Conservation (phyloP, 352 stramenopile species). For the Elongisporangium prolatum region DNA sequence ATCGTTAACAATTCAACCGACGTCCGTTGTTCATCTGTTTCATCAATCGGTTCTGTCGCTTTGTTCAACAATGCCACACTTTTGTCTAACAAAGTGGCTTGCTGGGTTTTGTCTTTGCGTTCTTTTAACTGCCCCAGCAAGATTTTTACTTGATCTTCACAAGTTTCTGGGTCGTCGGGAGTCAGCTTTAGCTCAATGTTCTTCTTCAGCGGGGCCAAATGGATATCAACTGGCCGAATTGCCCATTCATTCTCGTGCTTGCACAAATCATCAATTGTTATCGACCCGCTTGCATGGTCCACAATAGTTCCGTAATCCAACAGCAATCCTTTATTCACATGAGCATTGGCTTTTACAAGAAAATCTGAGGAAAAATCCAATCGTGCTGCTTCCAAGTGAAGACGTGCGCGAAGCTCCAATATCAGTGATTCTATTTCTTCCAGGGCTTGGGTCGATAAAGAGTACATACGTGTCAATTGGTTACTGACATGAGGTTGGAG, state of each 20-base stretch:
- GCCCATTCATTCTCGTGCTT: constrained; percentile 27
- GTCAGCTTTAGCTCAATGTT: constrained; percentile 60
- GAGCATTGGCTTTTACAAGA: constrained; percentile 68
- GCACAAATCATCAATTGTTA: constrained; percentile 24
- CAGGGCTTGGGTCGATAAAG: constrained; percentile 47
- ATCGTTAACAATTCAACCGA: constrained; percentile 27
- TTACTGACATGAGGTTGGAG: constrained; percentile 65
- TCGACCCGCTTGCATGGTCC: constrained; percentile 1
- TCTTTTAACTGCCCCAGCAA: constrained; percentile 78
- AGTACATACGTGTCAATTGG: constrained; percentile 70
- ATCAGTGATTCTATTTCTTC: constrained; percentile 83
- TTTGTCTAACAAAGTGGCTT: constrained; percentile 14
- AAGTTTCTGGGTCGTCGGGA: constrained; percentile 29
- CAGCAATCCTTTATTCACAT: constrained; percentile 49
- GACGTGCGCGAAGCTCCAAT: constrained; percentile 62
- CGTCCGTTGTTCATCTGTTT: constrained; percentile 4
- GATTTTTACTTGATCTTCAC: constrained; percentile 39
- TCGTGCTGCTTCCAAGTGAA: constrained; percentile 83
- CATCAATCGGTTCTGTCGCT: neutral
- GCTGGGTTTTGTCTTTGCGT: constrained; percentile 36
- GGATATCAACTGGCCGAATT: constrained; percentile 52
- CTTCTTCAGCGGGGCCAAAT: constrained; percentile 59
- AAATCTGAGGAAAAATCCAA: constrained; percentile 85
- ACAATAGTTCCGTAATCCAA: constrained; percentile 52
- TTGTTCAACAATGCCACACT: constrained; percentile 20